Evolutionary conservation across 208 protist species (phyloP).

Genomic region (Acanthamoeba culbertsoni): DNA sequence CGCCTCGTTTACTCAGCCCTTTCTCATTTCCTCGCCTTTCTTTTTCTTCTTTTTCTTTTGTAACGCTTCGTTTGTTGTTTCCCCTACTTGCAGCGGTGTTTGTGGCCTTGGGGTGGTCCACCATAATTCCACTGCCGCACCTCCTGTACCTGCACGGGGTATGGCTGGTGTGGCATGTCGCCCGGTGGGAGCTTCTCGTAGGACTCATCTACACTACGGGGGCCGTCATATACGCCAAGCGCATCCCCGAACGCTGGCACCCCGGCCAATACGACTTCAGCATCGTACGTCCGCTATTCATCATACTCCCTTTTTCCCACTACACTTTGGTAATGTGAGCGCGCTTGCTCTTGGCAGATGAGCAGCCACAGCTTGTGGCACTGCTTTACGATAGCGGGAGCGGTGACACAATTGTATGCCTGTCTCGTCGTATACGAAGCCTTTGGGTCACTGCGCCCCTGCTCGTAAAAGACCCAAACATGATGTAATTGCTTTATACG

Average conservation of each 20-base stretch:
- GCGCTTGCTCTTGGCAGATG: not conserved
- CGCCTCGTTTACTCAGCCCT: not conserved
- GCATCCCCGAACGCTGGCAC: conserved; percentile 17
- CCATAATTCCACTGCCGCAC: not conserved
- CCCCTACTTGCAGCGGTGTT: too few relatives aligned
- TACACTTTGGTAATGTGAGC: not conserved
- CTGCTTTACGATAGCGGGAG: conserved; percentile 1
- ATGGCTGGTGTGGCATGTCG: not conserved
- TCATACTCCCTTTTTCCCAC: not conserved
- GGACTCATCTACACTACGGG: not conserved
- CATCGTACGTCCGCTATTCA: not conserved
- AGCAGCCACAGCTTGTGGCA: conserved; percentile 25
- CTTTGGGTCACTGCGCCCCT: not conserved
- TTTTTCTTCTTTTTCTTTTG: too few relatives aligned
- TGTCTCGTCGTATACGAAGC: not conserved
- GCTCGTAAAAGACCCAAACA: not conserved
- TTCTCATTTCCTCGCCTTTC: not conserved
- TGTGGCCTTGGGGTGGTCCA: not conserved
- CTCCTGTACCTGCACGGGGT: not conserved
- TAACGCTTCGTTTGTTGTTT: too few relatives aligned
- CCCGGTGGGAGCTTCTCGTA: conserved; percentile 5
- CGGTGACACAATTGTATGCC: not conserved
- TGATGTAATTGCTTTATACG: too few relatives aligned
- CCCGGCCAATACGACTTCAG: not conserved
- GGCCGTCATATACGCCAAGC: conserved; percentile 6